Evolutionary conservation across 2,329 filamentous ascomycete species (phyloP), one percentile per base, ranked within the genome.

Genomic region (Venturia effusa): DNA sequence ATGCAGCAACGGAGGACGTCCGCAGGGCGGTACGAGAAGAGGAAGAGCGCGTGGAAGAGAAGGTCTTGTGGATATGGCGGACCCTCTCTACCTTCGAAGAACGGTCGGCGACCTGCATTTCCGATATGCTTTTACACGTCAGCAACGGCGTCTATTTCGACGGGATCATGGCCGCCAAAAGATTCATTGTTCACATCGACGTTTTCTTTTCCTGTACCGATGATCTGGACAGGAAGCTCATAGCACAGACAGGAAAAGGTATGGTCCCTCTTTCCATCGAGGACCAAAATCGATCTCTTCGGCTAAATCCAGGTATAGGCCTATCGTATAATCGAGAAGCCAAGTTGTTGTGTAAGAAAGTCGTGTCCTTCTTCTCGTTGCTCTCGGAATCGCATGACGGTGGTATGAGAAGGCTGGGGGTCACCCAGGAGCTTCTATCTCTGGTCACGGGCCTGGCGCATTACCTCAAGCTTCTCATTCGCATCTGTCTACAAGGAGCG

Each of bases 291-390:
- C 2, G 43, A 15, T 55, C 61, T 22, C 51, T 57, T 34, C 51
- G 51, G 51, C 51, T 57, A 57, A 68, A 64, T 71, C 68, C 69
- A 60, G 32, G 57, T 63, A 68, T 73, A 89, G 92, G 89, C 67
- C 82, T 99, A 66, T 90, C 92, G 11, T 99, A 97, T 73, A 89
- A 89, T 22, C 87, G 94, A 70, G 94, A 99, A 78, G 90, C 94
- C n/a, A 99, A 99, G 76, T 82, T 99, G 61, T 84, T 99, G n/a
- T 99, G 94, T 81, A 99, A 99, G 77, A 99, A 99, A 76, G 96
- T 99, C 63, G 94, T 99, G 6, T 90, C 93, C 32, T 99, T 99
- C 80, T 99, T 99, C 74, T 92, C 92, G 15, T 80, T 99, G 22
- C 81, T 99, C 10, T 96, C 93, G 6, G 96, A 96, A 74, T 94